Base-by-base conservation (phyloP, 2,329 filamentous ascomycete genomes). In the Clonostachys rosea region DNA sequence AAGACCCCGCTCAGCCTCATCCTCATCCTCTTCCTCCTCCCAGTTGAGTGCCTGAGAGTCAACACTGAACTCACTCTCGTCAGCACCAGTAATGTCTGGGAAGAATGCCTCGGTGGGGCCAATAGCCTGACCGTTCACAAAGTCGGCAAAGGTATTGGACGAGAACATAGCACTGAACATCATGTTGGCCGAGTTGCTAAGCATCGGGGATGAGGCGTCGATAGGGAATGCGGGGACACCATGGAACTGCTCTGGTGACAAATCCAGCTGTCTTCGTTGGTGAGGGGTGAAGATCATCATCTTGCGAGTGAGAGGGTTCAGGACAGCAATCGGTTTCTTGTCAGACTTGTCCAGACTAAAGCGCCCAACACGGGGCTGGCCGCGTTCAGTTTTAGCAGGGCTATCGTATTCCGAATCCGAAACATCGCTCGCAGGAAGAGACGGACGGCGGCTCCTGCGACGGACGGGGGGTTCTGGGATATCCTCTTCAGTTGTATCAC, bases 101-200 rank as follows among this genome's bases (percentile, higher is more conserved):
- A 87, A 91, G 63, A 90, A 91, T 8, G 87, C 86, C 64, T 91
- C 87, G 1, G 83, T 76, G 3, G 87, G 85, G 1, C 86, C 87
- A 58, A 89, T 75, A n/a, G 82, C 75, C 58, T 87, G 83, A 6
- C 79, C 81, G 53, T 78, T 77, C 64, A 82, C 69, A 49, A 76
- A 76, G 56, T 80, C 76, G 40, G 74, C 76, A 54, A 79, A 78
- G 1, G 75, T 73, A 51, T 75, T 75, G 47, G 71, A 72, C 2
- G 76, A 77, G 47, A 83, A 76, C 68, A 90, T 83, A 55, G 84
- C 85, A 43, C 84, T 85, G 69, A 91, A 83, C 87, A 91, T 91
- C 53, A 91, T 76, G 49, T 89, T 87, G 47, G 84, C 83, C 16
- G 83, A 80, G 49, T 86, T 84, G 60, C 75, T 81, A 50, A 86